Base-by-base conservation (phyloP, 352 stramenopile genomes). In the Phytophthora agathidicida region DNA sequence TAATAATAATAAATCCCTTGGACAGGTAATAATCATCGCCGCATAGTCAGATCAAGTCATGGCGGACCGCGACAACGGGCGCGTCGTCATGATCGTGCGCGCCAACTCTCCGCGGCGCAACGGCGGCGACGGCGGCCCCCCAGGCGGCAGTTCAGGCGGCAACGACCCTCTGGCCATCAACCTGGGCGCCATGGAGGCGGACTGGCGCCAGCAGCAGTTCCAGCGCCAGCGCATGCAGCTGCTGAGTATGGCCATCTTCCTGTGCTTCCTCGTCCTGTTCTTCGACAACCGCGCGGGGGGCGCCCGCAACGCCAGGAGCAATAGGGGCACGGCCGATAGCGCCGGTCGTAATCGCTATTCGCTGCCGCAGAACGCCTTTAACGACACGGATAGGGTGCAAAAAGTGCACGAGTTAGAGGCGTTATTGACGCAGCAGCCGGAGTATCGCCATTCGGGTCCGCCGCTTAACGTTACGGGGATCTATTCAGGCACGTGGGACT, bases 201-300 rank as follows among this genome's bases (percentile, higher is more conserved):
- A 93, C 49, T 93, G 80, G 80, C 69, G 83, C 14, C 80, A 93
- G 72, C 83, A 93, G 73, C 83, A 93, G 67, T 91, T 94, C 69
- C 85, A 94, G 65, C 76, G 85, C n/a, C 81, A 91, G 71, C 85
- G 85, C 47, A 91, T 94, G 80, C 85, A 94, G 74, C 77, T 94
- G 30, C 77, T 94, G 6, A 92, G 82, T 47, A 94, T 91, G 79
- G 83, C 85, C 30, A 94, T 94, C 42, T 94, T 94, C 41, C 69
- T 94, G 20, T 94, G 85, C 67, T 94, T 94, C 59, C 85, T 94
- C 68, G 80, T 94, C 42, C 67, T 94, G 22, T 92, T 94, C 63
- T 91, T 94, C 45, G 85, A 94, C 53, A 90, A 89, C 62, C 80
- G 79, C 66, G 75, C 80, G 8, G 70, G 72, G 17, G 71, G 85